Evolutionary conservation across 108 stramenopile species (phyloP), one percentile per base, ranked within the genome.

Genomic region (Conticribra guillardii): DNA sequence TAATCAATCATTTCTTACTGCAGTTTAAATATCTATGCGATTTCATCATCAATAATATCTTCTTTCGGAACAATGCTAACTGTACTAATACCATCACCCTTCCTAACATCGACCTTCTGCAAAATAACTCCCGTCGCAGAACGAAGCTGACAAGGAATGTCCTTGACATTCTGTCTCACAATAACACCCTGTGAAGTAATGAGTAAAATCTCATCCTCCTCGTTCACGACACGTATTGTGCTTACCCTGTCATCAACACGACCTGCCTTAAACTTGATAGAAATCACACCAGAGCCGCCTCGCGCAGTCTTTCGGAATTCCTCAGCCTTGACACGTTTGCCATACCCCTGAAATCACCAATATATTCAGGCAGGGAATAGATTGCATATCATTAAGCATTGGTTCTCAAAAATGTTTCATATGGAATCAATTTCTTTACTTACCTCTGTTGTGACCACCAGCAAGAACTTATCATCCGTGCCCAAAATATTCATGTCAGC

Each of bases 181-280:
- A 98, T 96, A 29, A 94, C 82, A 4, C 97, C 97, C 58, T 94
- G 86, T 15, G 84, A 54, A 16, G 97, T 98, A 34, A 85, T 91
- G 41, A 97, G 64, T 27, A 98, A 50, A 41, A 97, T 76, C 67
- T 98, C 96, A 64, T 96, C 96, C 30, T 92, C 89, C 53, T 91
- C 89, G n/a, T 79, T 72, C 18, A 93, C 92, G 28, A 85, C 66
- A n/a, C 91, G 77, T 34, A 96, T 82, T 64, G 88, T 86, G 29
- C 83, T 85, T 19, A 98, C 31, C 23, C 70, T 53, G 56, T 97
- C 97, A 18, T 85, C 71, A 8, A 74, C 21, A 53, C 74, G 19
- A 55, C 80, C 56, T 18, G 60, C 54, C 62, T 96, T 97, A 83
- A 98, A 96, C 64, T 97, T 97, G 73, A 89, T 89, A 0, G 96